Percentiles rank a stretch among this genome's conserved stretches.
These are phyloP conservation scores for Capsicum rhomboideum DNA, from an alignment of 257 asterid species.

Conservation along the genomic window DNA sequence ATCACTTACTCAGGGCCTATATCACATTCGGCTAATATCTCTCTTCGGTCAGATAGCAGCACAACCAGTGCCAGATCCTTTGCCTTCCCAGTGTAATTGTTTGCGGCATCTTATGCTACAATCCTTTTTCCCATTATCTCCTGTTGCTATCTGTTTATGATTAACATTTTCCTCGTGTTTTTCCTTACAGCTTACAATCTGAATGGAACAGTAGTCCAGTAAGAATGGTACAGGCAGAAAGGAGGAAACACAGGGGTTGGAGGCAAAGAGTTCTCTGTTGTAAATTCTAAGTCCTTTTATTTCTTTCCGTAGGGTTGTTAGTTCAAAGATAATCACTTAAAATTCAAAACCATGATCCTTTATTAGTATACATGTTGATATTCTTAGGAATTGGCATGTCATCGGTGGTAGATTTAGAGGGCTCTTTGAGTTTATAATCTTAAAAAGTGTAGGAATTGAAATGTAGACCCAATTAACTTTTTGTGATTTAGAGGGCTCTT, in stretches of 20 bases:
- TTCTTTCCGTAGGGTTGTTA: conserved; percentile 11
- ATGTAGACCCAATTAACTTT: neutral
- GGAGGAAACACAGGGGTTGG: conserved; percentile 68
- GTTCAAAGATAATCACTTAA: neutral
- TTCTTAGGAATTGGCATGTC: conserved; percentile 24
- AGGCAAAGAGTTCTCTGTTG: conserved; percentile 76
- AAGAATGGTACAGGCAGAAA: conserved; percentile 66
- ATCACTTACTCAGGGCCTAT: conserved; percentile 26
- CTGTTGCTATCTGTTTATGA: neutral
- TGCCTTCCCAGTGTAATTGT: conserved; percentile 53
- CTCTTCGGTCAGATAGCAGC: conserved; percentile 57
- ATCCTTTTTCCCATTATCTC: neutral
- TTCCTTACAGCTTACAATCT: conserved; percentile 52
- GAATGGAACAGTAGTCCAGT: conserved; percentile 97
- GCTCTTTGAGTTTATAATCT: conserved; percentile 18
- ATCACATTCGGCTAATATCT: conserved; percentile 38
- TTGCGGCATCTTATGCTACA: neutral
- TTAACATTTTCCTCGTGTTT: neutral
- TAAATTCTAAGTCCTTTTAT: conserved; percentile 47
- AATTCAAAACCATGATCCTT: conserved; percentile 4
- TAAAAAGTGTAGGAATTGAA: conserved; percentile 12
- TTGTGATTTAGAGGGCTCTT: conserved; percentile 14
- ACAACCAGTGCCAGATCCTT: conserved; percentile 52
- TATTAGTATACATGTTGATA: conserved; percentile 42
- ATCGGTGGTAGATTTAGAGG: conserved; percentile 16